phyloP scores from a whole-genome alignment of 352 stramenopile genomes.

The Plasmopara muralis region DNA sequence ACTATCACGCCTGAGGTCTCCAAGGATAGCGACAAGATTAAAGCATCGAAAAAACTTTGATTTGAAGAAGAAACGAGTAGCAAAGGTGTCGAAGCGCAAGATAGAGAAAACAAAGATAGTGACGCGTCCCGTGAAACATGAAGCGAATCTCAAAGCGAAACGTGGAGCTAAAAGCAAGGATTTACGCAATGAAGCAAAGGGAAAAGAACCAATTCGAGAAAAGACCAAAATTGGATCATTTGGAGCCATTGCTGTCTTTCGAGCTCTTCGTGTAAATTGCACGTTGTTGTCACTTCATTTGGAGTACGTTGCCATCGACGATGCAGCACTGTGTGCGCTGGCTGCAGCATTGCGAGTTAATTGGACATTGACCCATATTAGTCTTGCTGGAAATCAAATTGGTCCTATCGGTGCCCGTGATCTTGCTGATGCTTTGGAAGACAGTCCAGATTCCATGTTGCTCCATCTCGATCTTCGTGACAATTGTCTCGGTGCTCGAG shows the following conservation, averaged over 20 bases:
- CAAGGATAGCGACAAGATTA: conserved; percentile 7
- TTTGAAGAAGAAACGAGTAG: conserved; percentile 1
- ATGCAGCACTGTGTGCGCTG: conserved; percentile 45
- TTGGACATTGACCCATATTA: conserved; percentile 46
- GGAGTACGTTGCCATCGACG: conserved; percentile 38
- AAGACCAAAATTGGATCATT: conserved; percentile 22
- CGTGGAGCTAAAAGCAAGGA: not conserved
- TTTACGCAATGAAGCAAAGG: conserved; percentile 3
- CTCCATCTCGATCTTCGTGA: conserved; percentile 48
- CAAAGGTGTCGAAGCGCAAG: conserved; percentile 1
- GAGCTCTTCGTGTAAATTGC: conserved; percentile 43
- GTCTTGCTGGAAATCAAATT: conserved; percentile 47
- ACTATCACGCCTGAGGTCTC: conserved; percentile 4
- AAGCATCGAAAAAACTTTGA: conserved; percentile 6
- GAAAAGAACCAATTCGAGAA: conserved; percentile 3
- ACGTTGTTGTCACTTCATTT: conserved; percentile 42
- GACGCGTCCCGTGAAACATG: conserved; percentile 1
- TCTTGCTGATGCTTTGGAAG: conserved; percentile 50
- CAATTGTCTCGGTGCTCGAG: conserved; percentile 45
- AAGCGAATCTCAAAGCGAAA: conserved; percentile 12
- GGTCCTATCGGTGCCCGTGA: conserved; percentile 37
- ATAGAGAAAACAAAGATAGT: not conserved
- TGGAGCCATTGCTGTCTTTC: conserved; percentile 43
- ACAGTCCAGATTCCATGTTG: conserved; percentile 54
- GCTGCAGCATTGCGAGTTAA: conserved; percentile 58